Base-by-base conservation (phyloP, 352 stramenopile species). In the Phytophthora fragariae region DNA sequence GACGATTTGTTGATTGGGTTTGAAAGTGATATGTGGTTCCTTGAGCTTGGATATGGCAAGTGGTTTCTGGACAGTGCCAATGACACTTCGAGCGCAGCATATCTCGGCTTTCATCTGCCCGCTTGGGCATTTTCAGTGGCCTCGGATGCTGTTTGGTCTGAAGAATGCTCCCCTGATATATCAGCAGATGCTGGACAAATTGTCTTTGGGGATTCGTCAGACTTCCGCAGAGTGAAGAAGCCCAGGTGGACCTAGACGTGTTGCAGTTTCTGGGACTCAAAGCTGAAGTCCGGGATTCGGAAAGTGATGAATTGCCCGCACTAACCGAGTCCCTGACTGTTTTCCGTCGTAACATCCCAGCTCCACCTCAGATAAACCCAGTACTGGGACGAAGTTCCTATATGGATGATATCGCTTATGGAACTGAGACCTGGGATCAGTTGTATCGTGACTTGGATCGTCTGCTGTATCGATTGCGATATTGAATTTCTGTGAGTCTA, bases 391-490 rank as follows among this genome's bases (percentile, higher is more conserved):
- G 44, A 11, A 50, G 44, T n/a, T 65, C 58, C 0, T 65, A 65
- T 19, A 65, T 57, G 12, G 27, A 65, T 15, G 29, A 65, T 12
- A 57, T 65, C 12, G 58, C 58, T 2, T 29, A 65, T 27, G 58
- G n/a, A 39, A 15, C 58, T 5, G 15, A 24, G 0, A 65, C 57
- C 9, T 65, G 39, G 44, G 58, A 57, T 7, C 44, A 65, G 31
- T 8, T 53, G 5, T 47, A 17, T 15, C 3, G 7, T 2, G 29
- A 33, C 9, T 15, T 56, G 15, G 19, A 57, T 6, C 31, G 31
- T 0, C 5, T 62, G 7, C 53, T 58, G 15, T 58, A 21, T 15
- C 24, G 27, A n/a, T 19, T 58, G 14, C 15, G 53, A 0, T 58
- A 58, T 12, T 58, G 29, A 29, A 15, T n/a, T n/a, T n/a, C n/a